These are phyloP conservation scores for Fraxinus anomala DNA, from an alignment of 257 asterid species.

Conservation along the genomic window DNA sequence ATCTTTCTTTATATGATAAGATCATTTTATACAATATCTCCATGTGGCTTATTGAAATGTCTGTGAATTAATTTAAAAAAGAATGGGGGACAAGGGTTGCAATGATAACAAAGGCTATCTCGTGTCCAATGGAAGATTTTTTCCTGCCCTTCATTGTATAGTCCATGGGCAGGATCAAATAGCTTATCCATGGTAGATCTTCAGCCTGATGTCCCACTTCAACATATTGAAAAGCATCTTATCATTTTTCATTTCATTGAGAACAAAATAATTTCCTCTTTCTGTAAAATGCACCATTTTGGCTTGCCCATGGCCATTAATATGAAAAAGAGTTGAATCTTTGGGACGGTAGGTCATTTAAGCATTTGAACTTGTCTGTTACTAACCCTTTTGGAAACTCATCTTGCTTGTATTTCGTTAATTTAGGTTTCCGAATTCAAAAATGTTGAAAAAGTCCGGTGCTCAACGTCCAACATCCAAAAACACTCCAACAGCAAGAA, in stretches of 20 bases:
- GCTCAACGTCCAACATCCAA: slow-evolving; percentile 3
- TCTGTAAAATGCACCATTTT: neutral
- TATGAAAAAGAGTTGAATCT: neutral
- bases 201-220: too few species aligned
- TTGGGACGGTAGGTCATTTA: neutral
- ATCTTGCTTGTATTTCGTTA: neutral
- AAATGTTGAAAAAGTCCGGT: slow-evolving; percentile 10
- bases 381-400: neutral
- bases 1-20: neutral
- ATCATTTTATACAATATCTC: neutral
- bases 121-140: neutral
- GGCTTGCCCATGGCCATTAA: neutral
- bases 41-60: neutral
- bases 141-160: neutral
- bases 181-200: too few species aligned
- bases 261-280: neutral
- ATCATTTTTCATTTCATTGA: neutral
- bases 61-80: neutral
- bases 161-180: too few species aligned
- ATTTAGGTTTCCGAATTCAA: slow-evolving; percentile 12
- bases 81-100: neutral
- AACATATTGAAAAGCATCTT: too few species aligned
- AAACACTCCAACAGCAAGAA: slow-evolving; percentile 7
- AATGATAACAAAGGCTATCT: neutral
- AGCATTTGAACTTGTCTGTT: neutral